Evolutionary conservation across 176 grass and related monocot species (phyloP).

Genomic region (Melocanna baccifera): DNA sequence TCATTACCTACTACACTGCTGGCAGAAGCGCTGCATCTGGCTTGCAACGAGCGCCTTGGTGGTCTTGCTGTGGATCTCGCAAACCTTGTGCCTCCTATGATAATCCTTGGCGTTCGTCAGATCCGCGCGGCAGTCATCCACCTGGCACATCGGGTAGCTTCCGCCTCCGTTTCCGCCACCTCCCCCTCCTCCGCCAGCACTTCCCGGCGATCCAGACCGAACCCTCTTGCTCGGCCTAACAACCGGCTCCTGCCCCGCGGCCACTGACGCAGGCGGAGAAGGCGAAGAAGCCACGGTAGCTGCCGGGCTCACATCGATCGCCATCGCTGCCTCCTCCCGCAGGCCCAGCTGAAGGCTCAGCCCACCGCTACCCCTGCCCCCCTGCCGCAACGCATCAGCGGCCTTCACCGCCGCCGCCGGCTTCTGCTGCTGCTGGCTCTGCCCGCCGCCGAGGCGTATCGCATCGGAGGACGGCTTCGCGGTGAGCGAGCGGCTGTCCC

Average conservation of each 20-base stretch:
- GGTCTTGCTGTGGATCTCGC: constrained; percentile 82
- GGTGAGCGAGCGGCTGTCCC: constrained; percentile 71
- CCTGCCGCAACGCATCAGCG: constrained; percentile 2
- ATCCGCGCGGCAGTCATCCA: constrained; percentile 89
- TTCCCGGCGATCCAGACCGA: constrained; percentile 74
- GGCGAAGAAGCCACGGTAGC: constrained; percentile 35
- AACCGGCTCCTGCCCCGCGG: constrained; percentile 29
- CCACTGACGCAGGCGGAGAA: constrained; percentile 7
- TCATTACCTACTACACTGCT: constrained; percentile 96
- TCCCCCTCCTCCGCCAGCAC: constrained; percentile 18
- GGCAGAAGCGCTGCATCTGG: constrained; percentile 97
- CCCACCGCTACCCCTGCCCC: constrained; percentile 18
- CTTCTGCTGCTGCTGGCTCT: constrained; percentile 29
- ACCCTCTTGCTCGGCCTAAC: constrained; percentile 72
- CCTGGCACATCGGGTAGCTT: constrained; percentile 92
- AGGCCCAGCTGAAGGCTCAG: constrained; percentile 61
- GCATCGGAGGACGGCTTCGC: constrained; percentile 52
- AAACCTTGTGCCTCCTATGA: constrained; percentile 93
- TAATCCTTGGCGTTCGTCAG: constrained; percentile 90
- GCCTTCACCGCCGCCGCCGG: background rate
- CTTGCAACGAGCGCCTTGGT: constrained; percentile 78
- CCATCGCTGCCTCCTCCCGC: constrained; percentile 18
- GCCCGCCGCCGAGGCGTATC: constrained; percentile 7
- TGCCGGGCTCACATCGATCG: constrained; percentile 34
- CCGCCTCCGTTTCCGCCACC: constrained; percentile 27